Evolutionary conservation across 768 basidiomycete species (phyloP), one percentile per base, ranked within the genome.

Genomic region (Russula vinacea): DNA sequence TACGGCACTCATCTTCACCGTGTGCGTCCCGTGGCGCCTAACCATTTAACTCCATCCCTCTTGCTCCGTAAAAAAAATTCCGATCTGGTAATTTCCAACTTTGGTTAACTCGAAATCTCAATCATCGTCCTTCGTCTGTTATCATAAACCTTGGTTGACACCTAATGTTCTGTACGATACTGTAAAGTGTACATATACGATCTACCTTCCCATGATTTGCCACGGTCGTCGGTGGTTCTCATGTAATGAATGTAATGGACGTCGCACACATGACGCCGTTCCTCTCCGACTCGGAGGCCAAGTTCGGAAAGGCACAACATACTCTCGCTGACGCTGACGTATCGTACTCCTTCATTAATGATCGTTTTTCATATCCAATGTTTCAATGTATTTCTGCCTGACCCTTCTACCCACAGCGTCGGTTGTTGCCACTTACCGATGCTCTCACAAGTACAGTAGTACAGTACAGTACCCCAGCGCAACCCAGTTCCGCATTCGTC

Each of bases 101-200:
- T 60, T 60, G 58, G 58, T 64, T 60, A 64, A 59, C 26, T 40
- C 45, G 58, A 58, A 45, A 60, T 60, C 39, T 29, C 29, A 29
- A 29, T 29, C 29, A 29, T 29, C 29, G 29, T 29, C 29, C 35
- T 26, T 33, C 35, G 42, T 53, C 44, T 59, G 62, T 64, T 58
- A 44, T 61, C 40, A 35, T 62, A 59, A 60, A 60, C 58, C 32
- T 60, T 64, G 11, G 29, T 59, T 40, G 32, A 55, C 37, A 33
- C 29, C 29, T 5, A 29, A 29, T 29, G 29, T 29, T 29, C 29
- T 40, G 37, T 35, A 16, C 32, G 14, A 11, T 45, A 47, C 39
- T 33, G 47, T 50, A 32, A 19, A n/a, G 22, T 50, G 56, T 16
- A 39, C 26, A 54, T 39, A 35, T 55, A 7, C 35, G 35, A 44